Evolutionary conservation across 2,329 filamentous ascomycete genomes (phyloP).

Genomic region (Neopestalotiopsis sp.): DNA sequence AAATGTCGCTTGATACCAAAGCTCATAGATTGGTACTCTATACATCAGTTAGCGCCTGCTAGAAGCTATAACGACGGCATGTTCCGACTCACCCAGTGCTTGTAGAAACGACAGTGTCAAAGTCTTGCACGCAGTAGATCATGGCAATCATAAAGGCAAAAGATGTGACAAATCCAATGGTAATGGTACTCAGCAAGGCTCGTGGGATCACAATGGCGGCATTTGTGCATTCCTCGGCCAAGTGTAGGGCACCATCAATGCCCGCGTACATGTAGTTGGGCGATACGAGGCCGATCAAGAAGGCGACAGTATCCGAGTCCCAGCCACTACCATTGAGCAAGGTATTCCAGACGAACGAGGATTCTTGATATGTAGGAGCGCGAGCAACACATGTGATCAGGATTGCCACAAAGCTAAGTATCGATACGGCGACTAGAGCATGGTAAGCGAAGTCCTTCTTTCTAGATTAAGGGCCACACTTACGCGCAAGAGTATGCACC

Average conservation of each 20-base stretch:
- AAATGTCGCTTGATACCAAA: neutral
- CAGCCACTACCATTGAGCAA: neutral
- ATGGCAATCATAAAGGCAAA: constrained; percentile 6
- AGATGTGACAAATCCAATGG: neutral
- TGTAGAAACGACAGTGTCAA: neutral
- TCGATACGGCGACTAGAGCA: neutral
- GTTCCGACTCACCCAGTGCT: neutral
- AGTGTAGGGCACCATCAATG: neutral
- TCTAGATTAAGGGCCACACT: neutral
- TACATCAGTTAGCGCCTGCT: neutral
- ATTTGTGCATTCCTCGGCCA: neutral
- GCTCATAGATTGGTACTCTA: neutral
- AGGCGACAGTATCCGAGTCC: neutral
- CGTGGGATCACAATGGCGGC: neutral
- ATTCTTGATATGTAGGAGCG: neutral
- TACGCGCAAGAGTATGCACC: neutral
- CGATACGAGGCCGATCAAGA: neutral
- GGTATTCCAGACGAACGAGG: neutral
- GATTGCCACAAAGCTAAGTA: neutral
- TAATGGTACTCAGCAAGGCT: neutral
- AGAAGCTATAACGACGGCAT: neutral
- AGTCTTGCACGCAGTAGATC: constrained; percentile 2
- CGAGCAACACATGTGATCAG: neutral
- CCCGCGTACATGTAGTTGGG: constrained; percentile 5
- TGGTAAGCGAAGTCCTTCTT: neutral